phyloP scores from a whole-genome alignment of 345 rosid species.

The Viola odorata region DNA sequence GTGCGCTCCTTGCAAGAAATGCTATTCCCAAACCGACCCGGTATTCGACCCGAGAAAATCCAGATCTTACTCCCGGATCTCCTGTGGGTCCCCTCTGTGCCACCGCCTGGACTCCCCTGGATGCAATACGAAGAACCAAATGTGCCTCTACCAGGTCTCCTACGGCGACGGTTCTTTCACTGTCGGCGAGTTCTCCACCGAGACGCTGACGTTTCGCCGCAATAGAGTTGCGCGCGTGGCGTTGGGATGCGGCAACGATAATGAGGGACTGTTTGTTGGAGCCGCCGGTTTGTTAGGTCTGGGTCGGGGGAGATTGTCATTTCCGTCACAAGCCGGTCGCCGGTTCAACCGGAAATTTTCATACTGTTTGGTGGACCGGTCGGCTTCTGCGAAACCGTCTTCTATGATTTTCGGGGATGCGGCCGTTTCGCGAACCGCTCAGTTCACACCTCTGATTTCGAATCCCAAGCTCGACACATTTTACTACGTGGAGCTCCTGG shows the following conservation, averaged over 20 bases:
- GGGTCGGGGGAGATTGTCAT: slow-evolving; percentile 77
- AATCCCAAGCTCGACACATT: slow-evolving; percentile 92
- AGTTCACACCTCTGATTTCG: slow-evolving; percentile 63
- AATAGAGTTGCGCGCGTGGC: slow-evolving; percentile 61
- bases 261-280: slow-evolving; percentile 85
- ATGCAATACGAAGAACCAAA: slow-evolving; percentile 38
- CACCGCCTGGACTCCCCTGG: slow-evolving; percentile 17
- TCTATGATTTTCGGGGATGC: slow-evolving; percentile 71
- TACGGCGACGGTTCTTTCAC: slow-evolving; percentile 97
- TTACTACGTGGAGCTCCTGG: slow-evolving; percentile 81
- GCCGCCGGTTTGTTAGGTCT: slow-evolving; percentile 93
- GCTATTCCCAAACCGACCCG: slow-evolving; percentile 86
- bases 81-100: slow-evolving; percentile 47
- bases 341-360: slow-evolving; percentile 76
- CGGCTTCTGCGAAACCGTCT: slow-evolving; percentile 75
- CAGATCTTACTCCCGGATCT: slow-evolving; percentile 45
- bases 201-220: slow-evolving; percentile 71
- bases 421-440: slow-evolving; percentile 63
- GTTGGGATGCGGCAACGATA: slow-evolving; percentile 89
- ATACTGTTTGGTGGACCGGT: slow-evolving; percentile 84
- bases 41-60: slow-evolving; percentile 74
- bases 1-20: slow-evolving; percentile 82
- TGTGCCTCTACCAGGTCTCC: slow-evolving; percentile 78
- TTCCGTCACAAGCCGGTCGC: slow-evolving; percentile 74
- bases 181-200: slow-evolving; percentile 77